Percentiles rank a stretch among this genome's conserved stretches.
phyloP scores from a whole-genome alignment of 345 rosid genomes.

The Corchorus capsularis region DNA sequence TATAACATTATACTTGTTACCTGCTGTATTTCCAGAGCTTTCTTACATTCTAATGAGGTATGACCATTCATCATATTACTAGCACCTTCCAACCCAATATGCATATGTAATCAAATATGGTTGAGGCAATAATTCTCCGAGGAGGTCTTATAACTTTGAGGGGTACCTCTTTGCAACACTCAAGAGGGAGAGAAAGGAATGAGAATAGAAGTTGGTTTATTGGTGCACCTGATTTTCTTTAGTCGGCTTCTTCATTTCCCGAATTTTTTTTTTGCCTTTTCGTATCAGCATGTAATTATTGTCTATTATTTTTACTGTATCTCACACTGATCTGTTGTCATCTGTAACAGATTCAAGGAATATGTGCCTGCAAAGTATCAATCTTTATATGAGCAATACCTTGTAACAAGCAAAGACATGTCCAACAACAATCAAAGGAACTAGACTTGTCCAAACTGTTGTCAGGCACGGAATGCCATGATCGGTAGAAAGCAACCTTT shows the following conservation, averaged over 20 bases:
- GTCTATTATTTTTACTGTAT: background rate
- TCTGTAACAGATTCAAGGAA: conserved; percentile 71
- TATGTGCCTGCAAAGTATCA: conserved; percentile 71
- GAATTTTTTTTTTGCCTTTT: background rate
- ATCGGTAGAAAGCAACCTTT: background rate
- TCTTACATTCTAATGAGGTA: background rate
- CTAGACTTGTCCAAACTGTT: conserved; percentile 8
- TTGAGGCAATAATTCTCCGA: background rate
- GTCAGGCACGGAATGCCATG: background rate
- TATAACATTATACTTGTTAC: background rate
- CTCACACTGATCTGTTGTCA: conserved; percentile 1
- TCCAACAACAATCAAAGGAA: conserved; percentile 26
- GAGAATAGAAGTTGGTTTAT: background rate
- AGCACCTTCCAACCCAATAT: background rate
- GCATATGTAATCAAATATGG: background rate
- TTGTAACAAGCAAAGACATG: conserved; percentile 40
- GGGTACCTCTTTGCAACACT: background rate
- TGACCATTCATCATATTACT: background rate
- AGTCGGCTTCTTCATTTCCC: background rate
- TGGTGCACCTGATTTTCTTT: background rate
- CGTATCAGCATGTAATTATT: too few species aligned
- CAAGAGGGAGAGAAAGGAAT: background rate
- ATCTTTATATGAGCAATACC: conserved; percentile 67
- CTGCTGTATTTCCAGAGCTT: background rate
- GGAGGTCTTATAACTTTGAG: conserved; percentile 1